Evolutionary conservation across 495 filamentous ascomycete species (phyloP), one percentile per base, ranked within the genome.

Genomic region (Aspergillus steynii): DNA sequence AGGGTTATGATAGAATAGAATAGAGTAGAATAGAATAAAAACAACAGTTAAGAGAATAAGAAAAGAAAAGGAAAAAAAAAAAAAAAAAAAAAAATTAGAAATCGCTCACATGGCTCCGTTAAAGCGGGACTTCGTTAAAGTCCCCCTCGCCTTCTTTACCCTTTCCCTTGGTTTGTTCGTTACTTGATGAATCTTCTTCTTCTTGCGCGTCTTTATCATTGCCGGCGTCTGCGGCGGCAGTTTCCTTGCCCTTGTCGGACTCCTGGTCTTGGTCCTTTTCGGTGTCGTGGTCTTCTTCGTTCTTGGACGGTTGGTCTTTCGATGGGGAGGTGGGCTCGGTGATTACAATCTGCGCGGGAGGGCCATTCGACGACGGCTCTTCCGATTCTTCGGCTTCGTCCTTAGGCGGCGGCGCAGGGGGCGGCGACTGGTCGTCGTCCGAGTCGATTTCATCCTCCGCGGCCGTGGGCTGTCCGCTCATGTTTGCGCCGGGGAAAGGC

Each of bases 71-170:
- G 26, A 60, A 6, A 52, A 9, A 60, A 49, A 26, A 53, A 48
- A 60, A 49, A 26, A 53, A 48, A 45, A 47, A 32, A 51, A 49
- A n/a, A 55, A 52, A 56, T 55, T 59, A 34, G 47, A 60, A 55
- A 64, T 34, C 58, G 50, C 58, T 59, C 48, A 60, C 46, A 12
- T 55, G 34, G 34, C 51, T 48, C 37, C 32, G 65, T 66, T 67
- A 77, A 29, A 79, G 74, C 32, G 76, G 72, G 7, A 79, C 72
- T 66, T 79, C 76, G 25, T 77, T 77, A 55, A 79, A 76, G 55
- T 79, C 76, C 7, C 71, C 62, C 51, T 78, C 72, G 28, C 65
- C 68, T 60, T 77, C 74, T 53, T 74, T 77, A 20, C 59, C 64
- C 53, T 77, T 77, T 31, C 61, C 56, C 62, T 77, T 74, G 32